phyloP scores from a whole-genome alignment of 805 yeast species.

The Blastobotrys chiropterorum region DNA sequence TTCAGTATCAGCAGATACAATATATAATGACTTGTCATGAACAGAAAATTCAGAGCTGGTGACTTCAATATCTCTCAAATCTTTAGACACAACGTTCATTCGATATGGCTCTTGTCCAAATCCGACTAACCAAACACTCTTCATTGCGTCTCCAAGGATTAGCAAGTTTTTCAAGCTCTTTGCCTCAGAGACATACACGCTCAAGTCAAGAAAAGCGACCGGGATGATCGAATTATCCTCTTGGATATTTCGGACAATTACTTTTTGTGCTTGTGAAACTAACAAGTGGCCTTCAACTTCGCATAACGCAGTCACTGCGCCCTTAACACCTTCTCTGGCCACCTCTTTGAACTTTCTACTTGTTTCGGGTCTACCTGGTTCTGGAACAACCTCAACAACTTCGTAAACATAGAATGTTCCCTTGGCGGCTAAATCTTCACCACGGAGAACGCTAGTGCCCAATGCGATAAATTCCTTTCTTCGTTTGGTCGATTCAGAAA shows the following conservation, averaged over 20 bases:
- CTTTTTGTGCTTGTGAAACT: conserved; percentile 80
- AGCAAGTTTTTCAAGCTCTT: conserved; percentile 79
- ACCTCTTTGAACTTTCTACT: conserved; percentile 70
- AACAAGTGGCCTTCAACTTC: conserved; percentile 80
- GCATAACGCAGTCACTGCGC: conserved; percentile 73
- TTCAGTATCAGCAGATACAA: conserved; percentile 63
- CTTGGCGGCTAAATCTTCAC: conserved; percentile 73
- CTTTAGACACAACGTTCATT: conserved; percentile 72
- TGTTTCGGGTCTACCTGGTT: conserved; percentile 79
- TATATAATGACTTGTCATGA: conserved; percentile 59
- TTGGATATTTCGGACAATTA: conserved; percentile 72
- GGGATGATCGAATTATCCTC: conserved; percentile 84
- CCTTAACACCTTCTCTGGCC: conserved; percentile 68
- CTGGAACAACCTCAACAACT: conserved; percentile 78
- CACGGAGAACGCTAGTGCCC: conserved; percentile 71
- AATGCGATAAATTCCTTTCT: conserved; percentile 63
- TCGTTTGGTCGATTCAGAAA: conserved; percentile 30
- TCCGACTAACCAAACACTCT: conserved; percentile 74
- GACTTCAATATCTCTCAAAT: conserved; percentile 55
- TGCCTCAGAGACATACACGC: conserved; percentile 69
- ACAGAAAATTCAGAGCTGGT: conserved; percentile 70
- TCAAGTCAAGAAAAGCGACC: conserved; percentile 88
- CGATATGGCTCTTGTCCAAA: conserved; percentile 94
- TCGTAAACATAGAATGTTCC: conserved; percentile 75
- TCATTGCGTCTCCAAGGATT: conserved; percentile 73